A percentile compares a stretch with the other conserved stretches of the same genome.
Conservation (phyloP, 1,139 yeast genomes). For the Taphrina populina region DNA sequence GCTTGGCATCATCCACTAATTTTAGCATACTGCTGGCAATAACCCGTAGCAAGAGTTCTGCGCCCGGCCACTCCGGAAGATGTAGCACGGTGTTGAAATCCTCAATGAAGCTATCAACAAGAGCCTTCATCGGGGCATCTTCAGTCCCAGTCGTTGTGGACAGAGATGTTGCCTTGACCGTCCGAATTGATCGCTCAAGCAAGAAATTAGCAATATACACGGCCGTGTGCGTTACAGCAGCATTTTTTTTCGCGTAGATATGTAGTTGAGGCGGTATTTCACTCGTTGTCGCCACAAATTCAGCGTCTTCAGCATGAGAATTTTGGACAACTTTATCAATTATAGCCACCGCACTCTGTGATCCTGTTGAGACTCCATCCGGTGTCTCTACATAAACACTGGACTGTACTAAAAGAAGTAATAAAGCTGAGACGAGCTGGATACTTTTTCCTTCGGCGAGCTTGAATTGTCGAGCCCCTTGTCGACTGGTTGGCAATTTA, state of each 20-base stretch:
- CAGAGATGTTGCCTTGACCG: constrained; percentile 38
- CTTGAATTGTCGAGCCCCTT: constrained; percentile 50
- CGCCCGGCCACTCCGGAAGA: constrained; percentile 62
- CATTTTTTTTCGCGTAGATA: constrained; percentile 39
- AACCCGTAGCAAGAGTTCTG: constrained; percentile 50
- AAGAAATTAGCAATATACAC: constrained; percentile 43
- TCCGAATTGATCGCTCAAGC: constrained; percentile 40
- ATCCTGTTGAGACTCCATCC: too few relatives aligned
- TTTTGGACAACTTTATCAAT: too few relatives aligned
- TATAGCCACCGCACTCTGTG: too few relatives aligned
- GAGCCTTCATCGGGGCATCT: constrained; percentile 41
- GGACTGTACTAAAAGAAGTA: constrained; percentile 53
- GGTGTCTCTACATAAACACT: constrained; percentile 36
- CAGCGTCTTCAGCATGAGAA: too few relatives aligned
- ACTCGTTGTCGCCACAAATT: too few relatives aligned
- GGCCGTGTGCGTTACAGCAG: constrained; percentile 49
- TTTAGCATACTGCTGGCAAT: constrained; percentile 38
- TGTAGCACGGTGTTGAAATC: constrained; percentile 56
- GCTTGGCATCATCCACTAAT: constrained; percentile 45
- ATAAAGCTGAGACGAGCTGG: constrained; percentile 52
- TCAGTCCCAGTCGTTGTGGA: too few relatives aligned
- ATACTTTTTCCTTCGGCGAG: constrained; percentile 52
- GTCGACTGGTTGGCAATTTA: constrained; percentile 51
- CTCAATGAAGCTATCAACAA: constrained; percentile 55
- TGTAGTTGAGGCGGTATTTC: background rate